phyloP scores from a whole-genome alignment of 805 yeast species.

The Wickerhamomyces strasburgensis region DNA sequence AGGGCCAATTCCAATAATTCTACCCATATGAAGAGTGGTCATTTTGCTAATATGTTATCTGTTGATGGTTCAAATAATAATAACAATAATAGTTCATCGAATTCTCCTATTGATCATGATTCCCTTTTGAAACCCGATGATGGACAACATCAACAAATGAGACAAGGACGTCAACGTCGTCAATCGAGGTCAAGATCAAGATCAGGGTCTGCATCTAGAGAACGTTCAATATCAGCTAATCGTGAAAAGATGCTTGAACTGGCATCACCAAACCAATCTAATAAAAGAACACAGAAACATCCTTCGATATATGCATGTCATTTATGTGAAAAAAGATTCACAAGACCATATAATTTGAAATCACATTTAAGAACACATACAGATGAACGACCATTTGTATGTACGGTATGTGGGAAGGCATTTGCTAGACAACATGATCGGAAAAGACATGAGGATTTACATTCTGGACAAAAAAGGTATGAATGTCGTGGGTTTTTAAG shows the following conservation, averaged over 20 bases:
- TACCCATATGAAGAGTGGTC: slow-evolving; percentile 22
- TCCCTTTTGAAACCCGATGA: slow-evolving; percentile 16
- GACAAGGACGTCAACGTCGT: slow-evolving; percentile 34
- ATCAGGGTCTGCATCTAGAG: slow-evolving; percentile 25
- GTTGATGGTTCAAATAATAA: slow-evolving; percentile 3
- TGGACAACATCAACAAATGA: slow-evolving; percentile 16
- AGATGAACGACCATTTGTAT: slow-evolving; percentile 72
- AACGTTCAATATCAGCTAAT: slow-evolving; percentile 28
- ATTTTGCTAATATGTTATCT: slow-evolving; percentile 8
- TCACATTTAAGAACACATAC: slow-evolving; percentile 91
- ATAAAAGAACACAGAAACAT: slow-evolving; percentile 59
- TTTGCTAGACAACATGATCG: slow-evolving; percentile 78
- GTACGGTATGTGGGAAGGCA: slow-evolving; percentile 72
- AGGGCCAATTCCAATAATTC: slow-evolving; percentile 28
- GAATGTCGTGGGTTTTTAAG: slow-evolving; percentile 64
- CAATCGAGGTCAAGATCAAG: slow-evolving; percentile 29
- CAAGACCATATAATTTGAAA: slow-evolving; percentile 88
- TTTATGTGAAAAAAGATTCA: slow-evolving; percentile 79
- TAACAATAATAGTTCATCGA: not conserved
- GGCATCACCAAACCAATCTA: slow-evolving; percentile 51
- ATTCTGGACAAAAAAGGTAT: slow-evolving; percentile 69
- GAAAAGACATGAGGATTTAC: slow-evolving; percentile 71
- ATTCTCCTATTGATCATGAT: slow-evolving; percentile 9
- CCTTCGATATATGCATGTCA: slow-evolving; percentile 76
- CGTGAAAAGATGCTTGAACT: slow-evolving; percentile 58